A percentile compares a stretch with the other conserved stretches of the same genome.
These are phyloP conservation scores for Arabis hirsuta DNA, from an alignment of 345 rosid genomes.

Conservation along the genomic window DNA sequence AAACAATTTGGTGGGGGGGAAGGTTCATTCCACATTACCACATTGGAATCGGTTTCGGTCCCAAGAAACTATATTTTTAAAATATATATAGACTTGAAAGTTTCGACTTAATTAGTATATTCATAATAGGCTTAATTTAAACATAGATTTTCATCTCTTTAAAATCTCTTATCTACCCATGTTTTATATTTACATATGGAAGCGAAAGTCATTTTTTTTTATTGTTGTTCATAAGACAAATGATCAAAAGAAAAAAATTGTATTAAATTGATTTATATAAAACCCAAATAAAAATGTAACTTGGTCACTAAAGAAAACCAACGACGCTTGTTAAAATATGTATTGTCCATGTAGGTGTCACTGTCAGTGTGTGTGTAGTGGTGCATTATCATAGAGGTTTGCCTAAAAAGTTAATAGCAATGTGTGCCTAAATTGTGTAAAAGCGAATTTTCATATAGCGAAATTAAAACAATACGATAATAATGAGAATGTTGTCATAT, in stretches of 20 bases:
- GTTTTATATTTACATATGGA: neutral
- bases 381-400: constrained; percentile 7
- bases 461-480: neutral
- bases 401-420: constrained; percentile 8
- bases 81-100: neutral
- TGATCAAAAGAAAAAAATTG: neutral
- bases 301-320: constrained; percentile 1
- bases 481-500: constrained; percentile 7
- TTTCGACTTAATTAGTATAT: neutral
- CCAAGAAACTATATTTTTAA: neutral
- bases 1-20: no score
- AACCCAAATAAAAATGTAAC: constrained; percentile 15
- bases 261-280: neutral
- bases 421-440: constrained; percentile 22
- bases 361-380: constrained; percentile 1
- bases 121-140: neutral
- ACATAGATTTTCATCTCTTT: neutral
- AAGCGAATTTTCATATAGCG: neutral
- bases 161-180: neutral
- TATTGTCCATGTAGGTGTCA: constrained; percentile 8
- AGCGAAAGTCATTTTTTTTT: neutral
- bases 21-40: no score
- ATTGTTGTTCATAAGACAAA: neutral
- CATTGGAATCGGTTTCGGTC: constrained; percentile 2
- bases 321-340: constrained; percentile 24